Evolutionary conservation across 257 asterid genomes (phyloP).

Genomic region (Cynanchum wilfordii): DNA sequence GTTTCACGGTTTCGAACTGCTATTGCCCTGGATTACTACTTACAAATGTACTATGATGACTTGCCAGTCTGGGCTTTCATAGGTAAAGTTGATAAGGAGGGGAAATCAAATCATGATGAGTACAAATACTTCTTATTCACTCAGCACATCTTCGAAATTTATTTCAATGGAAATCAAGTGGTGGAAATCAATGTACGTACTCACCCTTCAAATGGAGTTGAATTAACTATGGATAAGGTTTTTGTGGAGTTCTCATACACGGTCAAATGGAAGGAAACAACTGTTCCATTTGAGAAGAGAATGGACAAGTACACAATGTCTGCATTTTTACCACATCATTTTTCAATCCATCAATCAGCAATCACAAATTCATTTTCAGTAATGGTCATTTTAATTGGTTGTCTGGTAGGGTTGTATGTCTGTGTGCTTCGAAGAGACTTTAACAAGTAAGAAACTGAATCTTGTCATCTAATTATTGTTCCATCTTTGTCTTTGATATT

Average conservation of each 20-base stretch:
- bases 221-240: constrained; percentile 19
- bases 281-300: constrained; percentile 18
- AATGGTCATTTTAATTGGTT: constrained; percentile 15
- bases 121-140: constrained; percentile 14
- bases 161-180: constrained; percentile 12
- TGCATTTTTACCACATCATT: constrained; percentile 12
- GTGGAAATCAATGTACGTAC: background rate
- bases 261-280: constrained; percentile 13
- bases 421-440: constrained; percentile 14
- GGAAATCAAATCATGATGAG: constrained; percentile 1
- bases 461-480: background rate
- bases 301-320: constrained; percentile 6
- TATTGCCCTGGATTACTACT: constrained; percentile 18
- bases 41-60: constrained; percentile 25
- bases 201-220: background rate
- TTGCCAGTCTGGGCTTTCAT: constrained; percentile 23
- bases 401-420: constrained; percentile 3
- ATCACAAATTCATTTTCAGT: constrained; percentile 15
- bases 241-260: constrained; percentile 17
- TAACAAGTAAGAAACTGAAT: constrained; percentile 3
- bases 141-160: constrained; percentile 6
- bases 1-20: constrained; percentile 17
- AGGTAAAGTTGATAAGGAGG: constrained; percentile 14
- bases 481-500: background rate
- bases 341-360: constrained; percentile 11